Evolutionary conservation across 345 rosid genomes (phyloP), one percentile per base, ranked within the genome.

Genomic region (Nasturtium officinale): DNA sequence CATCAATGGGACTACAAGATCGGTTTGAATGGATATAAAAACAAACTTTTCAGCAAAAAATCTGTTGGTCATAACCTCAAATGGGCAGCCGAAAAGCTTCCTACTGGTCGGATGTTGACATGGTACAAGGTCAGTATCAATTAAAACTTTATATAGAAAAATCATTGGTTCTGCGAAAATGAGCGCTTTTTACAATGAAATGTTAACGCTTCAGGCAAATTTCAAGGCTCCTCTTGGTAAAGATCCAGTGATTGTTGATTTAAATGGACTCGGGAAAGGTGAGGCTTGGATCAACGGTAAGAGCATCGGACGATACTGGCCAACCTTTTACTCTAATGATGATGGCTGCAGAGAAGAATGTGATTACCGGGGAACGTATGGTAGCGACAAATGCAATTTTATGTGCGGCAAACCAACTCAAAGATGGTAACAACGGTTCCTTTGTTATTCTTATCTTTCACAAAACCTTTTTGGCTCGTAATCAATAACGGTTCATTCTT

Each of bases 281-380:
- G 62, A 52, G 10, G 91, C 90, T 30, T 89, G 96, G 96, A 81
- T 89, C 18, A 91, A 89, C 12, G 96, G 93, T 21, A 67, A 69
- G 33, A 87, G 80, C 83, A 80, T 87, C 6, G 97, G 91, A 5
- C 79, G 96, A 6, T 87, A 82, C 71, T 91, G 97, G 96, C 88
- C 88, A 0, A 77, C 81, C 54, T 65, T 47, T 4, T 16, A 17
- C 4, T 82, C 96, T 9, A 23, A 38, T 3, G 69, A 73, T 0
- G 67, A 80, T 0, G 85, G 85, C 7, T 89, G 96, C 58, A 57
- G 45, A 23, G 50, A 50, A 1, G 72, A 17, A 0, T 91, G 94
- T 55, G 82, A 84, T 38, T 89, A 85, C 59, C 87, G 88, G 16
- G 87, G 85, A 5, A 0, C 15, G 9, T 85, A 86, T 38, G 25